These are phyloP conservation scores for Paracamarosporium sp. DNA, from an alignment of 2,329 filamentous ascomycete species.

Conservation along the genomic window DNA sequence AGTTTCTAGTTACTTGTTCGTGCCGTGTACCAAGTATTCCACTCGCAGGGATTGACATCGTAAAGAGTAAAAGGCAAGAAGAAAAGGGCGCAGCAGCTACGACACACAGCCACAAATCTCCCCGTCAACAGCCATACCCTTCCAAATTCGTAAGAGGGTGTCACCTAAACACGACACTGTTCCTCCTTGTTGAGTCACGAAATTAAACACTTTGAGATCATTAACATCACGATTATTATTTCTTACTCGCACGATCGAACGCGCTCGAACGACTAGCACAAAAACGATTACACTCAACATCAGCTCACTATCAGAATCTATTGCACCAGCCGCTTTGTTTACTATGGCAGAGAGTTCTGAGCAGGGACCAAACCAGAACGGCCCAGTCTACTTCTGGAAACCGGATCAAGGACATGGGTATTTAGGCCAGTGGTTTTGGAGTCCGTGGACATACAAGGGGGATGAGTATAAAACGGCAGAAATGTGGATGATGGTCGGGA, in stretches of 20 bases:
- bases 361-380: background rate
- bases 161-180: background rate
- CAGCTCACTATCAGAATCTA: background rate
- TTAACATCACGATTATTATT: background rate
- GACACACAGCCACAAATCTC: background rate
- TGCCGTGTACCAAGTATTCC: background rate
- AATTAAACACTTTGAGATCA: background rate
- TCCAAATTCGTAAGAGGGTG: background rate
- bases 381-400: constrained; percentile 37
- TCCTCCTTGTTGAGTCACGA: background rate
- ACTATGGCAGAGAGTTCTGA: background rate
- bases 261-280: background rate
- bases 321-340: background rate
- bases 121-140: background rate
- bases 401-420: constrained; percentile 54
- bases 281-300: background rate
- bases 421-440: constrained; percentile 69
- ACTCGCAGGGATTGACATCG: background rate
- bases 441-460: constrained; percentile 50
- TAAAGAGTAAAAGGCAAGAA: background rate
- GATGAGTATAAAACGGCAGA: constrained; percentile 50
- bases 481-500: constrained; percentile 59
- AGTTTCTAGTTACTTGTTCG: background rate
- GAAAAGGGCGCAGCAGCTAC: background rate
- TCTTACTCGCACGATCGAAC: background rate